These are phyloP conservation scores for Colletotrichum incanum DNA, from an alignment of 2,329 filamentous ascomycete species.

Conservation along the genomic window DNA sequence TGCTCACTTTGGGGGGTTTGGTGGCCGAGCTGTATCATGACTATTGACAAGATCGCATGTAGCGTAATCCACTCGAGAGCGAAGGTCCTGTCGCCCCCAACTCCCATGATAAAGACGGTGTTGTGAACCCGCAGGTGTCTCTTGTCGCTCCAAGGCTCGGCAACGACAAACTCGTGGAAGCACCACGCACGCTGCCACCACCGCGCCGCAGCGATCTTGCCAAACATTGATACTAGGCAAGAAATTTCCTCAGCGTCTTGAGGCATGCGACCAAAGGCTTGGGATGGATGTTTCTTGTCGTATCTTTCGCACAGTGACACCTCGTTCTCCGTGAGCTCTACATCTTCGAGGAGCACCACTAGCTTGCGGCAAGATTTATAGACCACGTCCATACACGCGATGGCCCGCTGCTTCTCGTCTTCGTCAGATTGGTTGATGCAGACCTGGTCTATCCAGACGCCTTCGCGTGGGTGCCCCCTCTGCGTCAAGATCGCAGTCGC, in stretches of 20 bases:
- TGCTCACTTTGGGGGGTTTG: not conserved
- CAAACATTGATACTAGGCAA: not conserved
- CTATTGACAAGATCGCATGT: slow-evolving; percentile 6
- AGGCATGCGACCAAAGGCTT: not conserved
- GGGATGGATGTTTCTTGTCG: not conserved
- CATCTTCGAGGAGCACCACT: slow-evolving; percentile 30
- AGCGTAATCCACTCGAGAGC: slow-evolving; percentile 10
- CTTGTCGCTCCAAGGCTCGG: slow-evolving; percentile 29
- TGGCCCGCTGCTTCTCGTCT: slow-evolving; percentile 46
- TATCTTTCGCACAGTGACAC: not conserved
- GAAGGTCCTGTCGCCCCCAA: not conserved
- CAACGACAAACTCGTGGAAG: slow-evolving; percentile 33
- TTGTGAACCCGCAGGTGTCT: slow-evolving; percentile 19
- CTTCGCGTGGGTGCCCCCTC: slow-evolving; percentile 14
- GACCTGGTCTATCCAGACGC: slow-evolving; percentile 56
- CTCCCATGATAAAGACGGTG: slow-evolving; percentile 24
- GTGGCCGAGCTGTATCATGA: slow-evolving; percentile 8
- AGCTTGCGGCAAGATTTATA: slow-evolving; percentile 27
- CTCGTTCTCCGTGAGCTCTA: slow-evolving; percentile 19
- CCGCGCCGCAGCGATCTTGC: slow-evolving; percentile 28
- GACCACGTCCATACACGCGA: slow-evolving; percentile 30
- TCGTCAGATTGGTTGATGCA: slow-evolving; percentile 58
- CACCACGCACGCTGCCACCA: slow-evolving; percentile 39
- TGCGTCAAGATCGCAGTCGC: slow-evolving; percentile 8
- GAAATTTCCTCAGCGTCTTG: not conserved